Evolutionary conservation across 1,139 yeast species (phyloP).

Genomic region (Chernovozyma aurita): DNA sequence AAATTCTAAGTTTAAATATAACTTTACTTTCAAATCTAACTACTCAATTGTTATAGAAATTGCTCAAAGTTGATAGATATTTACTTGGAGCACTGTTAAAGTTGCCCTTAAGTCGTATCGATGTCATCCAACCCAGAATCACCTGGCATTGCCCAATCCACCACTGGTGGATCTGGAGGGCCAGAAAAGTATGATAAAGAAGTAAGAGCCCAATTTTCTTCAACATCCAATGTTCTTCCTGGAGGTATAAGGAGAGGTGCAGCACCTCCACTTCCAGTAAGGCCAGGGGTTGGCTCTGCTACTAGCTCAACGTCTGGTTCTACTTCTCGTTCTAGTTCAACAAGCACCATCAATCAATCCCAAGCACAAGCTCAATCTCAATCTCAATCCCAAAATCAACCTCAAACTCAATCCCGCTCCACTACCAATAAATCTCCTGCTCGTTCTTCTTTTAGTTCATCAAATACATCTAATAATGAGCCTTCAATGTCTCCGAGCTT

Average conservation of each 20-base stretch:
- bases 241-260: not conserved
- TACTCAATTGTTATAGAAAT: no score
- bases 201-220: conserved; percentile 12
- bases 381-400: not conserved
- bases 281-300: not conserved
- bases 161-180: not conserved
- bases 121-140: not conserved
- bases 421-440: not conserved
- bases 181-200: conserved; percentile 4
- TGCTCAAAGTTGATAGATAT: no score
- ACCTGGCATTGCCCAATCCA: not conserved
- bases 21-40: no score
- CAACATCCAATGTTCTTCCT: not conserved
- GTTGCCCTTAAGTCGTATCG: no score
- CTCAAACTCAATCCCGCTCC: not conserved
- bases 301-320: not conserved
- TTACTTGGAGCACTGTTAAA: no score
- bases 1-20: no score
- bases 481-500: not conserved
- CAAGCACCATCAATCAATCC: not conserved
- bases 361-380: not conserved
- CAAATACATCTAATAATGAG: not conserved
- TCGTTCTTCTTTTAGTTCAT: not conserved
- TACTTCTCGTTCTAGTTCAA: not conserved
- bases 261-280: not conserved